These are phyloP conservation scores for Lentinula detonsa DNA, from an alignment of 768 basidiomycete genomes.

Conservation along the genomic window DNA sequence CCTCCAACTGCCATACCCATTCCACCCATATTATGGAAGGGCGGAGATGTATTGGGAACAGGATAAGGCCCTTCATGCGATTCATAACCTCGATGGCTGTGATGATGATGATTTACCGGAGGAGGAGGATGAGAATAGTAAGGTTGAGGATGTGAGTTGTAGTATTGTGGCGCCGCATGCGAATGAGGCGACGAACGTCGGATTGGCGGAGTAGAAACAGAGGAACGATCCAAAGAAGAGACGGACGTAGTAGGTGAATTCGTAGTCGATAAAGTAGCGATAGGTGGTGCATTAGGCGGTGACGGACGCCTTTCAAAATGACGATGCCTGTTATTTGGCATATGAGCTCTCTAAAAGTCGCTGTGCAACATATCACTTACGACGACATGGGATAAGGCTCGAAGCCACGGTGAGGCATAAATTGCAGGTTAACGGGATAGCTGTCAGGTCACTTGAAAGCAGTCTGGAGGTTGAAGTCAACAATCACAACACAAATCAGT, in stretches of 20 bases:
- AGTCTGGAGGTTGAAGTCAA: background rate
- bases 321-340: background rate
- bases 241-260: constrained; percentile 4
- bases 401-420: constrained; percentile 5
- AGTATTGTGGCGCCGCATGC: background rate
- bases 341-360: background rate
- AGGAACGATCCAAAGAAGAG: constrained; percentile 6
- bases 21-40: background rate
- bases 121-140: constrained; percentile 5
- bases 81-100: constrained; percentile 1
- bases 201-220: constrained; percentile 6
- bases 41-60: background rate
- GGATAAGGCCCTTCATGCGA: background rate
- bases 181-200: constrained; percentile 1
- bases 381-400: constrained; percentile 7
- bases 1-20: constrained; percentile 1
- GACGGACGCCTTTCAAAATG: constrained; percentile 6
- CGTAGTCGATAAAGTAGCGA: constrained; percentile 5
- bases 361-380: background rate
- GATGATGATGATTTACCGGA: constrained; percentile 1
- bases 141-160: background rate
- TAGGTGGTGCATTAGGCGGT: constrained; percentile 5
- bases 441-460: background rate
- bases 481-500: constrained; percentile 5
- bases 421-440: background rate